phyloP scores from a whole-genome alignment of 352 stramenopile species.

The Globisporangium polare region DNA sequence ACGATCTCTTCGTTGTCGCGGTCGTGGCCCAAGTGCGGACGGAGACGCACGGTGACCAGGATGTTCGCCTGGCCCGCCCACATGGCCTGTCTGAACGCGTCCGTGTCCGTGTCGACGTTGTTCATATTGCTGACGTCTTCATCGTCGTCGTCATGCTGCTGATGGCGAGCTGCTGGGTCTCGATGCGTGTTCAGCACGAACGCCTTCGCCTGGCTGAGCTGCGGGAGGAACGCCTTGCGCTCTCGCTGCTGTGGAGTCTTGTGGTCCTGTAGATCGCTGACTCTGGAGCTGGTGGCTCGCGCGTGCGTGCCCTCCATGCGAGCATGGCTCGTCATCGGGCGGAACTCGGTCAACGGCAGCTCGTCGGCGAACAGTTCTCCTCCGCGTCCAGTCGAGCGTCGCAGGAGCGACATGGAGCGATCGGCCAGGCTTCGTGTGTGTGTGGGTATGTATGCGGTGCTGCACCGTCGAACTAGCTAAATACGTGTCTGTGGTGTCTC shows the following conservation, averaged over 20 bases:
- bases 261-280: not conserved
- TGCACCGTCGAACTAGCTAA: not conserved
- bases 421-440: not conserved
- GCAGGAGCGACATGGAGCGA: constrained; percentile 13
- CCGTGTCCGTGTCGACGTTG: constrained; percentile 37
- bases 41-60: constrained; percentile 85
- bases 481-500: not conserved
- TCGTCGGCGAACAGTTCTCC: constrained; percentile 4
- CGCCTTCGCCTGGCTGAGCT: constrained; percentile 17
- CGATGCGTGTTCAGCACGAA: constrained; percentile 7
- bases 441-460: too few species aligned
- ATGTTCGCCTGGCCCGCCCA: constrained; percentile 88
- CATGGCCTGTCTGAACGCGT: constrained; percentile 74
- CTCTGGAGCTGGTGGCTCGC: not conserved
- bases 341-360: not conserved
- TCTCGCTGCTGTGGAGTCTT: constrained; percentile 2
- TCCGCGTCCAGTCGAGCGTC: constrained; percentile 13
- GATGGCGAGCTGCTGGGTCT: not conserved
- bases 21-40: constrained; percentile 76
- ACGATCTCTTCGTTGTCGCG: constrained; percentile 71
- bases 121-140: not conserved
- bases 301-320: constrained; percentile 18
- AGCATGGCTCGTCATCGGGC: constrained; percentile 26
- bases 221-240: constrained; percentile 22
- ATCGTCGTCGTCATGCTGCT: not conserved